These are phyloP conservation scores for Stachybotrys echinatus DNA, from an alignment of 2,329 filamentous ascomycete genomes.

Conservation along the genomic window DNA sequence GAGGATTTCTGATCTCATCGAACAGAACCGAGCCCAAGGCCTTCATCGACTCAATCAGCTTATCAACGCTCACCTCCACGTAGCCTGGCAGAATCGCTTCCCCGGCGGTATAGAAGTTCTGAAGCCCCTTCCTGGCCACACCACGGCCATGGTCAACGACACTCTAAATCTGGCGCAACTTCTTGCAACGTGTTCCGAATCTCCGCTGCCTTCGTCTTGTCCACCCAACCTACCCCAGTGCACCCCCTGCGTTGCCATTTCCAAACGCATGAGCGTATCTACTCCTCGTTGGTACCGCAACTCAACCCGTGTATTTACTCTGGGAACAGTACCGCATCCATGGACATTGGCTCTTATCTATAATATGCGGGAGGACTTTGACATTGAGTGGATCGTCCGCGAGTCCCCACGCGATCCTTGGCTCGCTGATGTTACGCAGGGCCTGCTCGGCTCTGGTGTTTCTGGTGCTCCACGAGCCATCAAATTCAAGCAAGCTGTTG, in stretches of 20 bases:
- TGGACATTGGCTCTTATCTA: slow-evolving; percentile 73
- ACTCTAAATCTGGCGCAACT: slow-evolving; percentile 69
- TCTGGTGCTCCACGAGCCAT: slow-evolving; percentile 60
- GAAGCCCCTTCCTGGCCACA: slow-evolving; percentile 73
- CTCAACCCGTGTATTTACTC: slow-evolving; percentile 66
- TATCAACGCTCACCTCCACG: slow-evolving; percentile 81
- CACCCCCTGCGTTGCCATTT: slow-evolving; percentile 60
- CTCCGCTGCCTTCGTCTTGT: slow-evolving; percentile 70
- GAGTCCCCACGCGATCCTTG: slow-evolving; percentile 72
- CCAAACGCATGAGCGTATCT: slow-evolving; percentile 60
- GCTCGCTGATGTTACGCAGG: slow-evolving; percentile 66
- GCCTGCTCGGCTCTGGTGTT: slow-evolving; percentile 59
- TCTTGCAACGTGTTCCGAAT: slow-evolving; percentile 68
- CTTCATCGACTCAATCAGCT: slow-evolving; percentile 64
- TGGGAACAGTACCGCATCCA: slow-evolving; percentile 86
- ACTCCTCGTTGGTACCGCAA: slow-evolving; percentile 67
- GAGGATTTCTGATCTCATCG: slow-evolving; percentile 58
- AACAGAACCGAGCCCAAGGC: slow-evolving; percentile 51
- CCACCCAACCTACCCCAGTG: slow-evolving; percentile 77
- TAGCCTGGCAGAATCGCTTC: slow-evolving; percentile 77
- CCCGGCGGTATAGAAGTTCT: slow-evolving; percentile 72
- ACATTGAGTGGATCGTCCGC: slow-evolving; percentile 60
- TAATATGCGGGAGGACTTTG: slow-evolving; percentile 54
- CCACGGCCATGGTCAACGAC: slow-evolving; percentile 64
- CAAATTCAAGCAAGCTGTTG: slow-evolving; percentile 76